phyloP scores from a whole-genome alignment of 2,329 filamentous ascomycete genomes.

The Cladophialophora chaetospira region DNA sequence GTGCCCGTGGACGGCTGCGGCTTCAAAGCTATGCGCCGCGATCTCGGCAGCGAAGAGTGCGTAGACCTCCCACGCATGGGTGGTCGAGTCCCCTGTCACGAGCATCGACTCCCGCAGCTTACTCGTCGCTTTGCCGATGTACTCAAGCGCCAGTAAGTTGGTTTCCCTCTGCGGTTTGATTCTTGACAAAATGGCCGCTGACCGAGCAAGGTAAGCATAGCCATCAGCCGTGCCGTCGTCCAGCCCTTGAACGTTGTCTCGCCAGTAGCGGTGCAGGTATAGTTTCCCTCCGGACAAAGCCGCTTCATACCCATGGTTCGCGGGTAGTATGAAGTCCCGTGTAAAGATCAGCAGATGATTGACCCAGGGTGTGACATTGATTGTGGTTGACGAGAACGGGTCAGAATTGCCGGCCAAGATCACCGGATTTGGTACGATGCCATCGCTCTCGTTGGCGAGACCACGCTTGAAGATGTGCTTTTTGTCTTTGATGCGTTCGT shows the following conservation, averaged over 20 bases:
- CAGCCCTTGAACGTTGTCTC: slow-evolving; percentile 1
- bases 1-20: slow-evolving; percentile 11
- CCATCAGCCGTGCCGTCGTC: slow-evolving; percentile 1
- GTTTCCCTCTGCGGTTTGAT: background rate
- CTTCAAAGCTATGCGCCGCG: slow-evolving; percentile 9
- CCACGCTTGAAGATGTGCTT: background rate
- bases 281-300: background rate
- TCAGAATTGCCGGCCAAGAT: slow-evolving; percentile 12
- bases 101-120: slow-evolving; percentile 7
- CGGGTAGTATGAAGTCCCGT: slow-evolving; percentile 10
- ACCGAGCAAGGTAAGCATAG: slow-evolving; percentile 11
- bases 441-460: background rate
- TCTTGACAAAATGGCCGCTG: background rate
- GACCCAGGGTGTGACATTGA: slow-evolving; percentile 3
- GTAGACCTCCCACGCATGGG: slow-evolving; percentile 11
- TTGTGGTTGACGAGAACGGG: slow-evolving; percentile 4
- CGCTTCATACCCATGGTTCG: slow-evolving; percentile 3
- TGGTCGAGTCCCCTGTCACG: background rate
- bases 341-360: slow-evolving; percentile 11
- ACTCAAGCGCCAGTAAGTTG: slow-evolving; percentile 2
- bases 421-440: background rate
- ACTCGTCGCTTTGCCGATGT: slow-evolving; percentile 6
- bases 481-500: background rate
- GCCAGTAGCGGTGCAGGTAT: slow-evolving; percentile 5
- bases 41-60: slow-evolving; percentile 19